These are phyloP conservation scores for Leptosphaerulina australis DNA, from an alignment of 2,329 filamentous ascomycete species.

Conservation along the genomic window DNA sequence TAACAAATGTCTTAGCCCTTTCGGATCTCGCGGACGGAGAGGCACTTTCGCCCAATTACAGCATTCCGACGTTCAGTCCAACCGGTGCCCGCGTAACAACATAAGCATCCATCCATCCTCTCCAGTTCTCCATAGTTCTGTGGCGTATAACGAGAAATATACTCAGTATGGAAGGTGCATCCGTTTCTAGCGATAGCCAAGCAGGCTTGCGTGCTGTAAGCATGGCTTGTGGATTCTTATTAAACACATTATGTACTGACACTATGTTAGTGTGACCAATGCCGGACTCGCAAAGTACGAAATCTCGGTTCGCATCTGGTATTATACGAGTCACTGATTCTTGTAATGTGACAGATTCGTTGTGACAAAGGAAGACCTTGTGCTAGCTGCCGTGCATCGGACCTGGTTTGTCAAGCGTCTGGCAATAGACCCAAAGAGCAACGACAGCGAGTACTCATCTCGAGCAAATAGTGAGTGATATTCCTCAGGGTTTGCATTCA, in stretches of 20 bases:
- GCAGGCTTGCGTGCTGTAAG: slow-evolving; percentile 14
- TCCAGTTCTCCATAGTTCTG: slow-evolving; percentile 1
- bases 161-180: slow-evolving; percentile 10
- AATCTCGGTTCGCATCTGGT: not conserved
- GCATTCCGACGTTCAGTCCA: not conserved
- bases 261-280: slow-evolving; percentile 40
- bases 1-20: slow-evolving; percentile 4
- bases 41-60: slow-evolving; percentile 1
- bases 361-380: slow-evolving; percentile 44
- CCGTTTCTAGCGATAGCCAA: slow-evolving; percentile 9
- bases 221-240: not conserved
- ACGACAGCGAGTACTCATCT: slow-evolving; percentile 43
- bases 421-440: slow-evolving; percentile 29
- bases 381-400: slow-evolving; percentile 46
- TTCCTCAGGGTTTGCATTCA: not conserved
- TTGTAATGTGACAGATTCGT: slow-evolving; percentile 24
- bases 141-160: not conserved
- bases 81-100: slow-evolving; percentile 14
- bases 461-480: slow-evolving; percentile 45
- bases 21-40: slow-evolving; percentile 8
- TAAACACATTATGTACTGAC: slow-evolving; percentile 1
- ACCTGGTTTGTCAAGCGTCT: slow-evolving; percentile 44
- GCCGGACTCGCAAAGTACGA: slow-evolving; percentile 35
- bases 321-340: not conserved
- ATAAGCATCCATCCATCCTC: slow-evolving; percentile 4